phyloP scores from a whole-genome alignment of 1,284 basidiomycete species.

The Golubevia pallescens region DNA sequence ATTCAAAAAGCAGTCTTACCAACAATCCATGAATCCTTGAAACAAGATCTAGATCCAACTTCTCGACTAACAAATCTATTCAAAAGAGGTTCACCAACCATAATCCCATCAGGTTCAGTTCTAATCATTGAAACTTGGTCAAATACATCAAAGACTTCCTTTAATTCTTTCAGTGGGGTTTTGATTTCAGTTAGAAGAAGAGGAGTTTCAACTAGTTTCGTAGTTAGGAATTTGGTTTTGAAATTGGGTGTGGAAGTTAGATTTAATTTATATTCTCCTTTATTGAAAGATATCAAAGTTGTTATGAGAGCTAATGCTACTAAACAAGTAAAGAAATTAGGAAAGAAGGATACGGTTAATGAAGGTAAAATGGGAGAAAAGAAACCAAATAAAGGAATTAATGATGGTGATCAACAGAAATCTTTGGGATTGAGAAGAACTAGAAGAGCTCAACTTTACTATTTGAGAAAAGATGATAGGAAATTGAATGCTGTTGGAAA shows the following conservation, averaged over 20 bases:
- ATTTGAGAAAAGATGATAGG: conserved; percentile 52
- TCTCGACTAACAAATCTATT: conserved; percentile 51
- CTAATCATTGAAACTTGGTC: conserved; percentile 55
- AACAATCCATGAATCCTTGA: conserved; percentile 40
- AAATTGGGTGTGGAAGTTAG: conserved; percentile 63
- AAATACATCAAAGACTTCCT: conserved; percentile 34
- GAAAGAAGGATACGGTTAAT: background rate
- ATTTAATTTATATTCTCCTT: conserved; percentile 54
- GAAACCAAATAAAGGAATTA: no score
- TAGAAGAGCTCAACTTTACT: conserved; percentile 59
- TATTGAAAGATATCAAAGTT: conserved; percentile 56
- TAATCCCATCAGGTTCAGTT: conserved; percentile 54
- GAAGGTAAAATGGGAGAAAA: no score
- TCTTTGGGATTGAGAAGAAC: conserved; percentile 36
- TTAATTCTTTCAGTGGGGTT: conserved; percentile 52
- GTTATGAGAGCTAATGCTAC: conserved; percentile 47
- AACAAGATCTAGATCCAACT: conserved; percentile 40
- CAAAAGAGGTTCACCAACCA: conserved; percentile 35
- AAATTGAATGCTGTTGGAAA: conserved; percentile 39
- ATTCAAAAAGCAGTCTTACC: conserved; percentile 42
- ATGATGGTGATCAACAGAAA: no score
- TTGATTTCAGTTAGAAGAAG: conserved; percentile 53
- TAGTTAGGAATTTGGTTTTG: conserved; percentile 50
- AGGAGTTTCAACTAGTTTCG: conserved; percentile 51
- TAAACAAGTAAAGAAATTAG: conserved; percentile 29